These are phyloP conservation scores for Venturia pyrina DNA, from an alignment of 2,329 filamentous ascomycete genomes.

Conservation along the genomic window DNA sequence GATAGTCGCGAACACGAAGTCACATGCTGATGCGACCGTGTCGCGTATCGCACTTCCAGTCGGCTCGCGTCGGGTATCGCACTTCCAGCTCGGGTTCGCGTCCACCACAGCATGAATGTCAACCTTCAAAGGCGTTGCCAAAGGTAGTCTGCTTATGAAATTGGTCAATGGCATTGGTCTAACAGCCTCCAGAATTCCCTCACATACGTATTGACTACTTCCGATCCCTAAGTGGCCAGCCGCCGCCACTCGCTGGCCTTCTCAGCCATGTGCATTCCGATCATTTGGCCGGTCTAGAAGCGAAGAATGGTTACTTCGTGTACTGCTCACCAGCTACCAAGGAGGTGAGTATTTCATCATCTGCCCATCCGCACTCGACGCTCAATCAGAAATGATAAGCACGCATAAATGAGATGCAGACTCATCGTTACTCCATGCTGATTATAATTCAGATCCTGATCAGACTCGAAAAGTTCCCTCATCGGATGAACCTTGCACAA, in stretches of 20 bases:
- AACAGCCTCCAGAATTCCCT: slow-evolving; percentile 53
- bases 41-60: background rate
- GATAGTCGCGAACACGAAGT: too few species aligned
- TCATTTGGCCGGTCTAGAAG: slow-evolving; percentile 73
- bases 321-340: slow-evolving; percentile 82
- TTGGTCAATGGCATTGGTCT: slow-evolving; percentile 3
- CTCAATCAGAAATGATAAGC: background rate
- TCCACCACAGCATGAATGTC: slow-evolving; percentile 19
- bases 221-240: slow-evolving; percentile 42
- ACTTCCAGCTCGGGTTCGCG: background rate
- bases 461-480: slow-evolving; percentile 65
- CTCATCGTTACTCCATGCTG: background rate
- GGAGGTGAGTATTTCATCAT: slow-evolving; percentile 37
- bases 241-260: slow-evolving; percentile 70
- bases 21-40: background rate
- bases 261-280: slow-evolving; percentile 90
- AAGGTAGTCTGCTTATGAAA: slow-evolving; percentile 15
- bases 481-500: slow-evolving; percentile 70
- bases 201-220: slow-evolving; percentile 81
- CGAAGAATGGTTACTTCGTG: slow-evolving; percentile 67
- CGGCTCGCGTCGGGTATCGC: too few species aligned
- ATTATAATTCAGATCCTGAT: slow-evolving; percentile 50
- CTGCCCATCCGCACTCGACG: background rate
- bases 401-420: background rate
- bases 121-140: slow-evolving; percentile 26